Conservation (phyloP, 805 yeast genomes). For the Wickerhamomyces sydowiorum region DNA sequence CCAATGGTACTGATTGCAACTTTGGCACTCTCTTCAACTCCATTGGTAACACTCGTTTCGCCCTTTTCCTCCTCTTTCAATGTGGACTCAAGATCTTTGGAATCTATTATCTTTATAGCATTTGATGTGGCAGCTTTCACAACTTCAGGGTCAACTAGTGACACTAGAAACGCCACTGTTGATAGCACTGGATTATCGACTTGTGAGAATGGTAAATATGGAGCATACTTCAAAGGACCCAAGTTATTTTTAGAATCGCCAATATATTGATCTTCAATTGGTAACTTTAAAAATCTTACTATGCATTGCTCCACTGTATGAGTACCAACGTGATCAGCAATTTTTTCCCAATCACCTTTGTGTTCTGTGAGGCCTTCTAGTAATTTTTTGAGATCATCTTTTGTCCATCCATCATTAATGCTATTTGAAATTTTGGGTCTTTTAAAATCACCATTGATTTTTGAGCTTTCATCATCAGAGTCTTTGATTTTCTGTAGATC, state of each 20-base stretch:
- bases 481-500: conserved; percentile 11
- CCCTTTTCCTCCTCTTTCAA: conserved; percentile 15
- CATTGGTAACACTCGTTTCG: conserved; percentile 7
- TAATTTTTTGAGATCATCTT: conserved; percentile 53
- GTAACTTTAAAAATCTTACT: conserved; percentile 69
- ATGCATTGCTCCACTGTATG: conserved; percentile 77
- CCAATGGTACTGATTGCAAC: conserved; percentile 75
- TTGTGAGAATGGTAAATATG: conserved; percentile 78
- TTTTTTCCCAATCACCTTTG: conserved; percentile 74
- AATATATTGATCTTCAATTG: conserved; percentile 72
- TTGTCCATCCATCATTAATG: conserved; percentile 56
- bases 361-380: conserved; percentile 56
- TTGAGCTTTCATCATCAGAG: conserved; percentile 18
- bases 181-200: conserved; percentile 92
- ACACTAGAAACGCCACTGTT: conserved; percentile 82
- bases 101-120: conserved; percentile 37
- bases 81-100: conserved; percentile 15
- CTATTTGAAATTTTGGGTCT: conserved; percentile 29
- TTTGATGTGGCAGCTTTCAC: conserved; percentile 75
- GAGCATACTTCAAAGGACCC: conserved; percentile 76
- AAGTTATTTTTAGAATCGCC: conserved; percentile 33
- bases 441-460: conserved; percentile 20
- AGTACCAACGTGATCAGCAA: conserved; percentile 61
- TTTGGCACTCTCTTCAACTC: conserved; percentile 46
- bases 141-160: conserved; percentile 78